Evolutionary conservation across 2,329 filamentous ascomycete species (phyloP).

Genomic region (Ophiostoma ips): DNA sequence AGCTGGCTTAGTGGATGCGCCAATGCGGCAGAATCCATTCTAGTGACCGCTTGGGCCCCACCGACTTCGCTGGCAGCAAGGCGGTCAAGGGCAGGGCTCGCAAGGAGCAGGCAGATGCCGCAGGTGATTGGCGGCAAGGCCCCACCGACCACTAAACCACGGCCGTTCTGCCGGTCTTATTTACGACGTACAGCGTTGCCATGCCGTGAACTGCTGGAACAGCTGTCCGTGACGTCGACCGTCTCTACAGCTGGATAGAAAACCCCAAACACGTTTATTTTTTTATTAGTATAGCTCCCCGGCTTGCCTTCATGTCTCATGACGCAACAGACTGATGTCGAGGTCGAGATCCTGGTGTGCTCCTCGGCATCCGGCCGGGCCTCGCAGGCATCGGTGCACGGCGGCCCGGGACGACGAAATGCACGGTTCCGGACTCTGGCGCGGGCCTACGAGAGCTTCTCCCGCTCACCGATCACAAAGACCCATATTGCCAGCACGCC

Average conservation of each 20-base stretch:
- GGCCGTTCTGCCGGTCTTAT: too few relatives aligned
- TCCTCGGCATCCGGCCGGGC: constrained; percentile 35
- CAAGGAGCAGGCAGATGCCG: too few relatives aligned
- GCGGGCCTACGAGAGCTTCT: constrained; percentile 36
- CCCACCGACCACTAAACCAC: too few relatives aligned
- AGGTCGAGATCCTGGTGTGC: constrained; percentile 46
- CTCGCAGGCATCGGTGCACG: constrained; percentile 2
- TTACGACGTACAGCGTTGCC: background rate
- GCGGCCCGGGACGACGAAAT: constrained; percentile 20
- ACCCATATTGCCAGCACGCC: background rate
- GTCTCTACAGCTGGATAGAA: too few relatives aligned
- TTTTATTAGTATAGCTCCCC: background rate
- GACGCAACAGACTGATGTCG: constrained; percentile 22
- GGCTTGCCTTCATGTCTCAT: constrained; percentile 1
- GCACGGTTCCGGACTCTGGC: constrained; percentile 34
- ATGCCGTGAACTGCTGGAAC: constrained; percentile 2
- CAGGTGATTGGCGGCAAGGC: too few relatives aligned
- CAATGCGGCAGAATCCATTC: constrained; percentile 1
- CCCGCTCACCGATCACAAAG: constrained; percentile 15
- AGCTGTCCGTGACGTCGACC: background rate
- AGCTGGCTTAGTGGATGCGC: background rate
- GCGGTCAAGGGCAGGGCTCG: background rate
- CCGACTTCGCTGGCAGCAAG: background rate
- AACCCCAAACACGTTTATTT: too few relatives aligned
- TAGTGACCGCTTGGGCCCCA: background rate